These are phyloP conservation scores for Phaeosphaeriaceae sp. DNA, from an alignment of 2,329 filamentous ascomycete species.

Conservation along the genomic window DNA sequence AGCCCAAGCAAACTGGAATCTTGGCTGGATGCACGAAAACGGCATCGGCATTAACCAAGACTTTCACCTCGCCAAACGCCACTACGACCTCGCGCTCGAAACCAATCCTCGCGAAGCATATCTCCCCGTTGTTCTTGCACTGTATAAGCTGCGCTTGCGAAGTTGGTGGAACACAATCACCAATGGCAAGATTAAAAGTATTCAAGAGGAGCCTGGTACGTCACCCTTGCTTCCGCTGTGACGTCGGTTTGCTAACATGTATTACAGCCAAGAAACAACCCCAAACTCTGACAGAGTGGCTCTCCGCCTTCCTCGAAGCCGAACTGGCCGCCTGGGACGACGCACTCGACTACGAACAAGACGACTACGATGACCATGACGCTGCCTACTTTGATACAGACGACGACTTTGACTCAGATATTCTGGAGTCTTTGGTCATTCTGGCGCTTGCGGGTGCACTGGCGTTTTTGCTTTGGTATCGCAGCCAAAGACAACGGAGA, in stretches of 20 bases:
- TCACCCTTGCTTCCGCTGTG: background rate
- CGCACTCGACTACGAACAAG: slow-evolving; percentile 54
- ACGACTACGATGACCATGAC: slow-evolving; percentile 63
- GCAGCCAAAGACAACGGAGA: slow-evolving; percentile 65
- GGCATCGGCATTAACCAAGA: slow-evolving; percentile 92
- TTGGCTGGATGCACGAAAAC: slow-evolving; percentile 99
- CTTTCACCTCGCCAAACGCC: slow-evolving; percentile 95
- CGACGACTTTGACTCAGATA: slow-evolving; percentile 73
- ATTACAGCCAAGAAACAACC: slow-evolving; percentile 70
- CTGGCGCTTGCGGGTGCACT: slow-evolving; percentile 77
- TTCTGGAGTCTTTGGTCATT: slow-evolving; percentile 86
- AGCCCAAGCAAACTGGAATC: slow-evolving; percentile 94
- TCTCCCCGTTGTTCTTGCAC: slow-evolving; percentile 85
- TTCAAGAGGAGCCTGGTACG: slow-evolving; percentile 86
- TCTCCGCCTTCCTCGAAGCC: slow-evolving; percentile 79
- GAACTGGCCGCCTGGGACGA: slow-evolving; percentile 62
- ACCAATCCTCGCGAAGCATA: slow-evolving; percentile 89
- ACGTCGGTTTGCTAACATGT: slow-evolving; percentile 12
- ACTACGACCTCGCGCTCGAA: slow-evolving; percentile 90
- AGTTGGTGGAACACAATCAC: slow-evolving; percentile 96
- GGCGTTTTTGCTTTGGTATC: slow-evolving; percentile 80
- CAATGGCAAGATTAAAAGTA: slow-evolving; percentile 88
- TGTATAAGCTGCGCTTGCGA: slow-evolving; percentile 82
- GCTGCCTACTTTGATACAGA: slow-evolving; percentile 64
- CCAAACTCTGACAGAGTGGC: slow-evolving; percentile 84